Evolutionary conservation across 1,139 yeast species (phyloP), one percentile per base, ranked within the genome.

Genomic region (Candida sanyaensis): DNA sequence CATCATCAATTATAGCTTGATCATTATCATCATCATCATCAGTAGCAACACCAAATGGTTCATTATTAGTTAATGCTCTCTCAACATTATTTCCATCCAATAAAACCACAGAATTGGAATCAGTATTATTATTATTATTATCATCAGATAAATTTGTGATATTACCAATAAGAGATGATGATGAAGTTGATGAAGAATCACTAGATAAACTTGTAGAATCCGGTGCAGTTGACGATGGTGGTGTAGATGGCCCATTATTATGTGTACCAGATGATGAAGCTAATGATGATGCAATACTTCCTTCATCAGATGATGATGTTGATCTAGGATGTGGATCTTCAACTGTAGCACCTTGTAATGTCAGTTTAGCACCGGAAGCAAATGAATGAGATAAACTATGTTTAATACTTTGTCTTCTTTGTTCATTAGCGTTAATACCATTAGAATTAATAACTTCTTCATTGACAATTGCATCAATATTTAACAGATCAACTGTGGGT

Each of bases 381-480:
- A 52, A 49, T 27, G 55, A 52, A 28, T 46, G 43, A 2, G 50
- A 43, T 30, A 52, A 45, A 41, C 46, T 50, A 11, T 36, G 46
- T 32, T 40, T 39, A 2, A 49, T 42, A 27, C 40, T 32, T 38
- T 37, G 34, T 40, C 42, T 41, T 11, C 45, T 42, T 40, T 39
- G 42, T 12, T 13, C 7, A n/a, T 32, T 10, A 4, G 37, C n/a
- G 13, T 28, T 33, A 36, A 28, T 24, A 5, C 29, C 6, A 11
- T 29, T 36, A 11, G 34, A 21, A 30, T 38, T 31, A 17, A 2
- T 2, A 17, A 2, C 21, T 33, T 43, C 39, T 21, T 53, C 46
- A 41, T 54, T 54, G 2, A 64, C 64, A 17, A 64, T 41, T 11
- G 63, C 64, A 44, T 66, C 71, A 42, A 66, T 65, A 36, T 56